Conservation (phyloP, 495 filamentous ascomycete species). For the Acidiella bohemica region DNA sequence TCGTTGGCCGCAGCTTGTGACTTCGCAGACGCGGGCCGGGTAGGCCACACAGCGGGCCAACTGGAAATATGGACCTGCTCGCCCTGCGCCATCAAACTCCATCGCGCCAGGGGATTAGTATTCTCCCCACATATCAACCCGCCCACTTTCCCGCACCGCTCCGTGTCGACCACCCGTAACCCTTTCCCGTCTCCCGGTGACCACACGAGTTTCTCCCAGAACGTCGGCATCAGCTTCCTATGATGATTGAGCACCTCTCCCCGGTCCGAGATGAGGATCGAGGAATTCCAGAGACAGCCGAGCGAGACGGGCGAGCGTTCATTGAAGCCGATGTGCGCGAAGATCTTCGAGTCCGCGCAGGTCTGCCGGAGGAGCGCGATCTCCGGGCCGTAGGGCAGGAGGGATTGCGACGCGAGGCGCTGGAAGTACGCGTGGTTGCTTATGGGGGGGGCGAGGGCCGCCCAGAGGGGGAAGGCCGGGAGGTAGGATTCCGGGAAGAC, state of each 20-base stretch:
- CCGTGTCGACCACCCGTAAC: conserved; percentile 17
- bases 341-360: conserved; percentile 6
- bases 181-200: conserved; percentile 32
- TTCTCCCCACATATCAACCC: conserved; percentile 39
- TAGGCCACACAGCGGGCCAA: conserved; percentile 18
- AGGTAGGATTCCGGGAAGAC: conserved; percentile 38
- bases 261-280: conserved; percentile 30
- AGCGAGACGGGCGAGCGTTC: conserved; percentile 9
- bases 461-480: conserved; percentile 27
- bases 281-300: conserved; percentile 31
- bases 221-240: conserved; percentile 38
- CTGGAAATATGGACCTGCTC: conserved; percentile 20
- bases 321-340: conserved; percentile 17
- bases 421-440: conserved; percentile 18
- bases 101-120: conserved; percentile 33
- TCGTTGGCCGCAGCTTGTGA: neutral
- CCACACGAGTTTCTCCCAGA: conserved; percentile 36
- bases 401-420: conserved; percentile 7
- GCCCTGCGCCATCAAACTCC: conserved; percentile 20
- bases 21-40: no score
- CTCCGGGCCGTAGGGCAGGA: conserved; percentile 16
- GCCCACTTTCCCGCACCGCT: conserved; percentile 29
- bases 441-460: conserved; percentile 15
- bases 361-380: conserved; percentile 11
- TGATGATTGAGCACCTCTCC: conserved; percentile 34